Conservation (phyloP, 2,329 filamentous ascomycete genomes). For the Aspergillus piperis region DNA sequence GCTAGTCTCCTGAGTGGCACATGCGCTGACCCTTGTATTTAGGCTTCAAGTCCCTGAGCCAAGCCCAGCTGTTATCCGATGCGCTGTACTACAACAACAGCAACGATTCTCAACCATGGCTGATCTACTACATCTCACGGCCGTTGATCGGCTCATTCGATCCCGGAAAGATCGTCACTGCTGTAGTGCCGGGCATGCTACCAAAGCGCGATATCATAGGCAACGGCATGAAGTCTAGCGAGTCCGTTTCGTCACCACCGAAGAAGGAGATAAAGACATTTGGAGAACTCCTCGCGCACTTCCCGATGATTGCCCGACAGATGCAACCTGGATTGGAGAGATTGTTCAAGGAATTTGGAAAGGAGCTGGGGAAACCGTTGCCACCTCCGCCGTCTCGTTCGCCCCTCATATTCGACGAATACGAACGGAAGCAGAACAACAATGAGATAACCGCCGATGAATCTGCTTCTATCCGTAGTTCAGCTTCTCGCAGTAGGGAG, state of each 20-base stretch:
- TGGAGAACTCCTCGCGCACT: conserved; percentile 83
- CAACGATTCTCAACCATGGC: conserved; percentile 89
- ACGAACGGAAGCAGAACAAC: conserved; percentile 47
- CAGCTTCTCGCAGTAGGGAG: conserved; percentile 35
- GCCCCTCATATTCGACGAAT: conserved; percentile 58
- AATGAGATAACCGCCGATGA: conserved; percentile 43
- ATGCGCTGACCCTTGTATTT: conserved; percentile 18
- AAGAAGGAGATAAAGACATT: conserved; percentile 95
- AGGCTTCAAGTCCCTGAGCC: conserved; percentile 91
- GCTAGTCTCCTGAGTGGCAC: background rate
- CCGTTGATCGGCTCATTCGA: conserved; percentile 85
- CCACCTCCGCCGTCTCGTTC: conserved; percentile 65
- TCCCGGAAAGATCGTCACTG: conserved; percentile 69
- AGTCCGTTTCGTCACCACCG: conserved; percentile 40
- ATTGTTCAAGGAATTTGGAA: conserved; percentile 84
- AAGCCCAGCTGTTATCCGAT: conserved; percentile 83
- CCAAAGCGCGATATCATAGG: conserved; percentile 25
- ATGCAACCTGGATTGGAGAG: conserved; percentile 92
- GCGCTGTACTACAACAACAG: conserved; percentile 84
- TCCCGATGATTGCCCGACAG: conserved; percentile 92
- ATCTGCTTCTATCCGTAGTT: conserved; percentile 36
- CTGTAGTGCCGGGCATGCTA: conserved; percentile 55
- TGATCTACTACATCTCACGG: conserved; percentile 92
- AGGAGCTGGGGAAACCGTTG: conserved; percentile 80
- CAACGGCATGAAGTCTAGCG: conserved; percentile 28